These are phyloP conservation scores for Maudiozyma pseudohumilis DNA, from an alignment of 805 yeast genomes.

Conservation along the genomic window DNA sequence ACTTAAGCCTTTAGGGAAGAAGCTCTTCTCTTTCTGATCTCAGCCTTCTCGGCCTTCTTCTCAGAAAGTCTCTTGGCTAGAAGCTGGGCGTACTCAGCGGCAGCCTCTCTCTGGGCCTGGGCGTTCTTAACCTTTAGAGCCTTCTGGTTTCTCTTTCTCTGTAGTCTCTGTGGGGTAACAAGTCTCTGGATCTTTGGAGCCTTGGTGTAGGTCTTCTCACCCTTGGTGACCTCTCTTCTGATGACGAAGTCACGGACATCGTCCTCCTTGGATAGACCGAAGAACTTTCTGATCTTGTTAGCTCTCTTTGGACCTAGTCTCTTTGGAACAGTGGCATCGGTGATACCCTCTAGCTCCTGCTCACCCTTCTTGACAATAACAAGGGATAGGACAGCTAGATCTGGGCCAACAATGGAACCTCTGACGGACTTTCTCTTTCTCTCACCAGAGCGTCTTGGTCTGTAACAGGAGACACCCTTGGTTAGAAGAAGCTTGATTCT, in stretches of 20 bases:
- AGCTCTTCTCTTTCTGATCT: conserved; percentile 99
- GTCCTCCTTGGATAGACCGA: conserved; percentile 54
- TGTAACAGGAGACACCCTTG: conserved; percentile 95
- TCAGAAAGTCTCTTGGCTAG: conserved; percentile 96
- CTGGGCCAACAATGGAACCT: conserved; percentile 97
- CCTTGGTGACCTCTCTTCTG: conserved; percentile 96
- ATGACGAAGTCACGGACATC: conserved; percentile 69
- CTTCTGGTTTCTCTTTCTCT: conserved; percentile 95
- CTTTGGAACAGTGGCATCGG: conserved; percentile 91
- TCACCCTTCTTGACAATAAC: conserved; percentile 96
- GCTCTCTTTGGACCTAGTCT: conserved; percentile 99
- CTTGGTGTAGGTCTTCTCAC: conserved; percentile 84
- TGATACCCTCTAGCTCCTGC: conserved; percentile 85
- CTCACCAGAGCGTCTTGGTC: conserved; percentile 99
- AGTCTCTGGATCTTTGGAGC: conserved; percentile 99
- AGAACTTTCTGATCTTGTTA: conserved; percentile 99
- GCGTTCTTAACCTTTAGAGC: conserved; percentile 92
- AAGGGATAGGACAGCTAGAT: conserved; percentile 88
- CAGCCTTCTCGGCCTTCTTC: conserved; percentile 97
- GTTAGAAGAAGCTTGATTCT: conserved; percentile 93
- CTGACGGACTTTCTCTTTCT: conserved; percentile 99
- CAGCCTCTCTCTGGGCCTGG: conserved; percentile 98
- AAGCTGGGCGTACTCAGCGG: conserved; percentile 98
- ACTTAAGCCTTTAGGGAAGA: conserved; percentile 88
- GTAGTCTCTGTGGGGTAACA: conserved; percentile 96